A percentile compares a stretch with the other conserved stretches of the same genome.
phyloP scores from a whole-genome alignment of 441 rosid genomes.

The Syzygium syzygioides region DNA sequence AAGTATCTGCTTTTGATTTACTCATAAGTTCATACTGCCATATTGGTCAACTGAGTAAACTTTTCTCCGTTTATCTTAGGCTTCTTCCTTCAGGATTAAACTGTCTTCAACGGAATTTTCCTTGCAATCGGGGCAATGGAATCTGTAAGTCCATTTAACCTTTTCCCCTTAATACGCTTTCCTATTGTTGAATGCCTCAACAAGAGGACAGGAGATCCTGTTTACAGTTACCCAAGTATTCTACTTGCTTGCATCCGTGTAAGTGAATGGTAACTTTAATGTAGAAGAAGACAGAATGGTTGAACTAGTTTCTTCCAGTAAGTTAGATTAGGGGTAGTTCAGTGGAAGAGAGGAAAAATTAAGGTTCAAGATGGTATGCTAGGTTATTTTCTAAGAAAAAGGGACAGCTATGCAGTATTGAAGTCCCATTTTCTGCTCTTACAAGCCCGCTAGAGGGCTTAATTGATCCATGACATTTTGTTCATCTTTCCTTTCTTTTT shows the following conservation, averaged over 20 bases:
- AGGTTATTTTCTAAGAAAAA: not conserved
- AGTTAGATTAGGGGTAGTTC: not conserved
- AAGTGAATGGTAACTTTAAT: not conserved
- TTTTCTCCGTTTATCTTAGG: slow-evolving; percentile 2
- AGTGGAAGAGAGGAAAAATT: not conserved
- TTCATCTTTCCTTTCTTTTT: too few relatives aligned
- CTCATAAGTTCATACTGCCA: not conserved
- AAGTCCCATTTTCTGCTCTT: not conserved
- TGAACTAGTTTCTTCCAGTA: not conserved
- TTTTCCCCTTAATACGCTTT: not conserved
- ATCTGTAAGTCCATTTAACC: not conserved
- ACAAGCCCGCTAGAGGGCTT: not conserved
- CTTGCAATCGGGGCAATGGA: not conserved
- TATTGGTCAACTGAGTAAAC: not conserved
- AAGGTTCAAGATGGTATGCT: not conserved
- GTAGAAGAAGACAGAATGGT: not conserved
- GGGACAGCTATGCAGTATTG: not conserved
- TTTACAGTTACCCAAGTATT: not conserved
- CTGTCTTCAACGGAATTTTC: not conserved
- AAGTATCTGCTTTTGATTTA: not conserved
- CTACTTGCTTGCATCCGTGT: not conserved
- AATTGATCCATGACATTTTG: too few relatives aligned
- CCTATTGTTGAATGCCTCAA: not conserved
- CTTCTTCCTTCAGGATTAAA: slow-evolving; percentile 2
- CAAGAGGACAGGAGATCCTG: not conserved